Evolutionary conservation across 768 basidiomycete genomes (phyloP), one percentile per base, ranked within the genome.

Genomic region (Russula foetens): DNA sequence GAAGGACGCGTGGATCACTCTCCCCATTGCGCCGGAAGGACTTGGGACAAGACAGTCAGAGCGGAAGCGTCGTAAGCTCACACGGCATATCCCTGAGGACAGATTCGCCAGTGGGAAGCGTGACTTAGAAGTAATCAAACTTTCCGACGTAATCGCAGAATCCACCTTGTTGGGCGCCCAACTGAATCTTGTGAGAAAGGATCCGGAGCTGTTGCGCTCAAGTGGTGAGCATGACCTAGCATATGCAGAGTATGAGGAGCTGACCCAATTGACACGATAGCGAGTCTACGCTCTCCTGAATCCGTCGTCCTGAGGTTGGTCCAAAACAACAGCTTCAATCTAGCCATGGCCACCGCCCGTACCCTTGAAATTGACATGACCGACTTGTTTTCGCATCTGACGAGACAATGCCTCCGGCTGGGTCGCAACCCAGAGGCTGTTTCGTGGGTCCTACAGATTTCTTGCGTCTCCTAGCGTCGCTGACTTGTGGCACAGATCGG

Each of bases 331-430:
- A 80, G 82, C 64, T 95, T 90, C 72, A 89, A 85, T 66, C 76
- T 81, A 53, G 96, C 96, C 3, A 81, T 96, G 72, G 73, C 83
- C 6, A 81, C 85, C 29, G 94, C 92, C 2, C 80, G 82, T 35
- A 82, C 81, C 47, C 80, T 97, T 44, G 77, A 83, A 35, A 83
- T 92, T 44, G 92, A 97, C 71, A 90, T 98, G 88, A 84, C 85
- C 3, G 88, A 92, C 63, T 68, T 96, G 12, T 96, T 98, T 69
- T 81, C 82, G 44, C 79, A 83, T 63, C 74, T 98, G 63, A 84
- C 92, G 0, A 76, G 75, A 39, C 85, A 91, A 69, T 97, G 94
- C 71, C 72, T 95, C 49, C 83, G 86, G 59, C 75, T 97, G 45
- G 81, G 87, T 60, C 81, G 78, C 67, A 81, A 82, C 60, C 78